These are phyloP conservation scores for Sphenostylis stenocarpa DNA, from an alignment of 306 rosid genomes.

Conservation along the genomic window DNA sequence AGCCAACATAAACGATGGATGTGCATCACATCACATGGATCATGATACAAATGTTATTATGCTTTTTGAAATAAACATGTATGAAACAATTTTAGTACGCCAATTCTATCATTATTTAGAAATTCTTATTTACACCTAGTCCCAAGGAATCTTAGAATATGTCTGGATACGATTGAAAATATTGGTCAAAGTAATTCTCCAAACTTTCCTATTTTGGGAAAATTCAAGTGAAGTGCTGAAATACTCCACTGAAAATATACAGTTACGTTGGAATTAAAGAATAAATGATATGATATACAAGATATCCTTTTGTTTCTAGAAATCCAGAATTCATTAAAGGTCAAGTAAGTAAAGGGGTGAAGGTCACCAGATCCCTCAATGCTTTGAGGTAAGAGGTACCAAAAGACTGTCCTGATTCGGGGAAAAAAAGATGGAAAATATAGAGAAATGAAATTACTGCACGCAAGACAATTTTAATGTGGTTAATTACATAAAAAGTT, in stretches of 20 bases:
- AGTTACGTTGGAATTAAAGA: background rate
- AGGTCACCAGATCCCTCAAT: background rate
- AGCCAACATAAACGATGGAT: background rate
- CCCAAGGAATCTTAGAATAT: no score
- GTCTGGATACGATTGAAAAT: background rate
- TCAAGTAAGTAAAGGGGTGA: background rate
- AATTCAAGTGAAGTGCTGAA: background rate
- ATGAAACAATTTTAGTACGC: background rate
- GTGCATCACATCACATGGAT: background rate
- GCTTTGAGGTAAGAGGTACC: constrained; percentile 7
- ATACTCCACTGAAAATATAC: background rate
- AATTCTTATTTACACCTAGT: no score
- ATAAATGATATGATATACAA: constrained; percentile 2
- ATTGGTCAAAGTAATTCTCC: background rate
- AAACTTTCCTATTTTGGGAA: background rate
- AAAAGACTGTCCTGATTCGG: background rate
- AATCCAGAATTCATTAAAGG: background rate
- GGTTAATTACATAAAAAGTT: background rate
- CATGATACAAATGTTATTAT: background rate
- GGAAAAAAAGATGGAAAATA: background rate
- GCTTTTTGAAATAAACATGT: background rate
- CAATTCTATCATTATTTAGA: background rate
- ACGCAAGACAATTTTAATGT: background rate
- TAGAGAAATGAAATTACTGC: background rate
- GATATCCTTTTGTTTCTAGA: background rate